Conservation (phyloP, 768 basidiomycete species). For the Lactarius indigo region DNA sequence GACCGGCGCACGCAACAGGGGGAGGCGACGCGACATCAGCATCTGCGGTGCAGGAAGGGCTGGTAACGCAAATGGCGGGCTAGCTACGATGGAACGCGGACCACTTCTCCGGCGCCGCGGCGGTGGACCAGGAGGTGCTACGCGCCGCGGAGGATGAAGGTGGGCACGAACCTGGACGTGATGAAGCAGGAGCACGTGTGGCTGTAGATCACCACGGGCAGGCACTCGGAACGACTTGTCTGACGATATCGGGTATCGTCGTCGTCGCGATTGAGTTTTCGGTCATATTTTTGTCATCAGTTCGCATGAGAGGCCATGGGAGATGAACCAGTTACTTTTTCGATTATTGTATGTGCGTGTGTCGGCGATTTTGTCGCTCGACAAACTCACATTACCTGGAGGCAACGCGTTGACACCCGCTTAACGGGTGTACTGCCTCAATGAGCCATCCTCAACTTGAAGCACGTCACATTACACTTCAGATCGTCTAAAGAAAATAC, state of each 20-base stretch:
- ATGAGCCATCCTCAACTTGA: too few relatives aligned
- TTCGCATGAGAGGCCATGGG: constrained; percentile 43
- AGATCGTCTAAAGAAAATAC: too few relatives aligned
- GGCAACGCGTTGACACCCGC: too few relatives aligned
- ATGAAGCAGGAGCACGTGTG: constrained; percentile 63
- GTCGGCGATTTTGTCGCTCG: too few relatives aligned
- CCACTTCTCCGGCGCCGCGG: constrained; percentile 70
- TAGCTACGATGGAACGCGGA: constrained; percentile 82
- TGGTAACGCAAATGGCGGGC: constrained; percentile 74
- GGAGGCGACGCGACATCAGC: constrained; percentile 29
- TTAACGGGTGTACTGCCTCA: too few relatives aligned
- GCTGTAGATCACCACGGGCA: constrained; percentile 44
- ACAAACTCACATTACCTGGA: too few relatives aligned
- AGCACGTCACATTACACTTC: too few relatives aligned
- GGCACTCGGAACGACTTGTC: constrained; percentile 51
- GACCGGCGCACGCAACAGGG: neutral
- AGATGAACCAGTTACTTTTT: too few relatives aligned
- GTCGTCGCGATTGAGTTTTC: constrained; percentile 71
- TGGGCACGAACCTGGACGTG: constrained; percentile 66
- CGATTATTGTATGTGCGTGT: too few relatives aligned
- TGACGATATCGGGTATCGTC: constrained; percentile 49
- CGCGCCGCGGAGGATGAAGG: constrained; percentile 61
- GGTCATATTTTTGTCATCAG: constrained; percentile 68
- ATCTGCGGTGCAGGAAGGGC: constrained; percentile 62
- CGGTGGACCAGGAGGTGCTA: constrained; percentile 69